Evolutionary conservation across 1,284 basidiomycete species (phyloP), one percentile per base, ranked within the genome.

Genomic region (Tremellales sp.): DNA sequence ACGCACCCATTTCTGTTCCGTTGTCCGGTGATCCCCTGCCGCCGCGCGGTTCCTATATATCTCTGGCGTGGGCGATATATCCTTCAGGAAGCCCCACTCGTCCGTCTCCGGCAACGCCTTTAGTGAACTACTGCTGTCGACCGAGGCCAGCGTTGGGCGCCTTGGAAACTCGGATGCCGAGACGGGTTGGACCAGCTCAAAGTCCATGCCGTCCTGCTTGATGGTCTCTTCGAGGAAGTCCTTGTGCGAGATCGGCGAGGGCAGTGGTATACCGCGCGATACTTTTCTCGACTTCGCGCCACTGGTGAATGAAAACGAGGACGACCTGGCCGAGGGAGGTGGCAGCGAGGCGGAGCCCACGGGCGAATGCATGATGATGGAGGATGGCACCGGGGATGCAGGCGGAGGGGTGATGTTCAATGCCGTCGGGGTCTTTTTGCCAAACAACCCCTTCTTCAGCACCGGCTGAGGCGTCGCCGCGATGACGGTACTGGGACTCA

Each of bases 1-100:
- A 57, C 61, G 38, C 26, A 68, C 66, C 68, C 70, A 71, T 62
- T 70, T 73, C 49, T 63, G 59, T 50, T 73, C 71, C 6, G 57
- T 50, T 3, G 54, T 49, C 6, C 69, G 58, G 19, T 64, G 57
- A n/a, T 66, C 66, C 5, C 54, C 51, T 4, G 57, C 43, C 18
- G 60, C 47, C 16, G 56, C 49, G 27, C 66, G 51, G n/a, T 56
- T 52, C 35, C 51, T 48, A 53, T 67, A 68, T 8, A 70, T 65
- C 29, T 66, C 63, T 6, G 68, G 66, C 8, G 56, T 59, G 5
- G 62, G 63, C 29, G 58, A 58, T 14, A 40, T 35, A 16, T 60
- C 48, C 44, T 65, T 63, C 37, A 70, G 44, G 51, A 73, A 73
- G 1, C 71, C 71, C 66, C 66, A 70, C 40, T 72, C 70, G 47